These are phyloP conservation scores for Tulasnella calospora DNA, from an alignment of 768 basidiomycete genomes.

Conservation along the genomic window DNA sequence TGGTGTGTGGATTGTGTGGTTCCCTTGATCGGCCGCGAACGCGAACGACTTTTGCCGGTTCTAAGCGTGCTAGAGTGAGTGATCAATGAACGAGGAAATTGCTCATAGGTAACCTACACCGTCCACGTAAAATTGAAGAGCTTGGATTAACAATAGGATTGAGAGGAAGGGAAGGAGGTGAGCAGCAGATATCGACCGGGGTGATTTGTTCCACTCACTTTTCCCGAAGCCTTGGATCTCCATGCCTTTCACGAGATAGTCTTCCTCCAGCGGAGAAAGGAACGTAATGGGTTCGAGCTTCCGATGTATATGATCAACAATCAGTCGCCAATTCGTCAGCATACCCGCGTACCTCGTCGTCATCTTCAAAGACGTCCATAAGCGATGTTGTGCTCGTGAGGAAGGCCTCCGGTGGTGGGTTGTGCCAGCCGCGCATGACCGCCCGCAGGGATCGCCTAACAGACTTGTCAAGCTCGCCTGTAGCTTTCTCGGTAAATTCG, in stretches of 20 bases:
- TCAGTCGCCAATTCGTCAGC: neutral
- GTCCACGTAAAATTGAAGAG: slow-evolving; percentile 60
- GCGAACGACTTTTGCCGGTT: slow-evolving; percentile 42
- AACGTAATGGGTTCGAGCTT: slow-evolving; percentile 47
- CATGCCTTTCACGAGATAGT: slow-evolving; percentile 65
- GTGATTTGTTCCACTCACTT: slow-evolving; percentile 44
- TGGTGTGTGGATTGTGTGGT: slow-evolving; percentile 44
- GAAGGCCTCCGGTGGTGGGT: slow-evolving; percentile 54
- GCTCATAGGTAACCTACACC: slow-evolving; percentile 39
- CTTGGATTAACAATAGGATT: slow-evolving; percentile 36
- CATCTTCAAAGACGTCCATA: slow-evolving; percentile 43
- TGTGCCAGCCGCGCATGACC: slow-evolving; percentile 49
- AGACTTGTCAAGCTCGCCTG: slow-evolving; percentile 52
- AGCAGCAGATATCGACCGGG: neutral
- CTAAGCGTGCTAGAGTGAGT: slow-evolving; percentile 32
- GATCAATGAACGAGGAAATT: neutral
- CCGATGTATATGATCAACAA: slow-evolving; percentile 44
- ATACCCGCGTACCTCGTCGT: neutral
- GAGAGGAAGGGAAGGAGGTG: neutral
- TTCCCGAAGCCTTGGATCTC: slow-evolving; percentile 52
- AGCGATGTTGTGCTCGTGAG: slow-evolving; percentile 49
- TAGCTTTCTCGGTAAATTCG: slow-evolving; percentile 44
- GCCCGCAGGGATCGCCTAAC: slow-evolving; percentile 54
- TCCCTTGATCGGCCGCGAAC: slow-evolving; percentile 41
- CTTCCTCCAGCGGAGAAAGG: slow-evolving; percentile 57